Conservation (phyloP, 2,329 filamentous ascomycete species). For the Dactylella cylindrospora region DNA sequence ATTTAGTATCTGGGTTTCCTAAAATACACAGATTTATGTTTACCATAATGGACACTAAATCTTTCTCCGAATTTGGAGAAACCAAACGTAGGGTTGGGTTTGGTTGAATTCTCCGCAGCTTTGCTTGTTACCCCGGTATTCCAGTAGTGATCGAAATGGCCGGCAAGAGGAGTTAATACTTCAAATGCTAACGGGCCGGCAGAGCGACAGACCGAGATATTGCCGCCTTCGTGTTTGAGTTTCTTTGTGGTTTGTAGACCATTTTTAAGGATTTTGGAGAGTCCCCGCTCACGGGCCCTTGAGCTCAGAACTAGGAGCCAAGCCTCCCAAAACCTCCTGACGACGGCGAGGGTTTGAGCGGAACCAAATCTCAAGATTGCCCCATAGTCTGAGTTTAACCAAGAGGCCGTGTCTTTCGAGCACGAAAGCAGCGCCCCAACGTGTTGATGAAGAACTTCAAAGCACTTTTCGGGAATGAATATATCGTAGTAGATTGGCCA, state of each 20-base stretch:
- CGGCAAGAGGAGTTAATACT: background rate
- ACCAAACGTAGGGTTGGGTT: conserved; percentile 4
- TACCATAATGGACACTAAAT: conserved; percentile 31
- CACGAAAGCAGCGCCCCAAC: background rate
- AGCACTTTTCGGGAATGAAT: background rate
- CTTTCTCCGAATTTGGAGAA: conserved; percentile 14
- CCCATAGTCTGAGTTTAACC: conserved; percentile 8
- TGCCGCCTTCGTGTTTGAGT: background rate
- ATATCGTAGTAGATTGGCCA: conserved; percentile 31
- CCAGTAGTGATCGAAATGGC: background rate
- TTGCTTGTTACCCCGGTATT: background rate
- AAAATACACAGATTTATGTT: background rate
- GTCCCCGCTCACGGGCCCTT: background rate
- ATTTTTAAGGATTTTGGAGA: conserved; percentile 2
- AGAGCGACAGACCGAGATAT: conserved; percentile 3
- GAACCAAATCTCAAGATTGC: conserved; percentile 12
- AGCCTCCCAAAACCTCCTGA: conserved; percentile 9
- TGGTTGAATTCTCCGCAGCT: background rate
- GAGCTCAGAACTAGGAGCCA: conserved; percentile 2
- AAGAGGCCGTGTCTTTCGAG: background rate
- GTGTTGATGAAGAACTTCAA: background rate
- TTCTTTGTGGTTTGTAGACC: background rate
- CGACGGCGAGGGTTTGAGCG: conserved; percentile 1
- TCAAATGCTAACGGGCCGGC: conserved; percentile 2
- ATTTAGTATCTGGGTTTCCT: background rate